These are phyloP conservation scores for Phytophthora multivora DNA, from an alignment of 352 stramenopile species.

Conservation along the genomic window DNA sequence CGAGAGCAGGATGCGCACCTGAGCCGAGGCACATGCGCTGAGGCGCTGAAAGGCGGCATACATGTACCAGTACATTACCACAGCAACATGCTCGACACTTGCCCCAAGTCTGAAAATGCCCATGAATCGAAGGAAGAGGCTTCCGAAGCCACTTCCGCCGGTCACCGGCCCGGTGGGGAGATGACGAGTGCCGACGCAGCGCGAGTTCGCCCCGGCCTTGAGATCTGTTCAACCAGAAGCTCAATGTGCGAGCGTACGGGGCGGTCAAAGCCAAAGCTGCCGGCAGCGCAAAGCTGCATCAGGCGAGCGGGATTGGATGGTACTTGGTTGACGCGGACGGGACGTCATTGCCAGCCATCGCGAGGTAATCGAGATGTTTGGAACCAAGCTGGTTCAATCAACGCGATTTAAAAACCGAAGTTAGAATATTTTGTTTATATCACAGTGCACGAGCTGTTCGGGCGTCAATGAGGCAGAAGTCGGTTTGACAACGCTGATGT, in stretches of 20 bases:
- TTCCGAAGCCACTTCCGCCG: conserved; percentile 6
- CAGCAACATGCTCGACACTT: too few relatives aligned
- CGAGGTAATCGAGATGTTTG: conserved; percentile 17
- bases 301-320: conserved; percentile 18
- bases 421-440: too few relatives aligned
- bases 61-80: background rate
- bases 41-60: background rate
- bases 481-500: too few relatives aligned
- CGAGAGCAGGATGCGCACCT: conserved; percentile 1
- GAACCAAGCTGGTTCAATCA: background rate
- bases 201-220: conserved; percentile 10
- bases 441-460: background rate
- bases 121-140: background rate
- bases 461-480: background rate
- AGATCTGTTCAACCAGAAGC: conserved; percentile 24
- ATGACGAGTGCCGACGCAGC: conserved; percentile 14
- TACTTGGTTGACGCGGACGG: conserved; percentile 10
- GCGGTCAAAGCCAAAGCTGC: conserved; percentile 1
- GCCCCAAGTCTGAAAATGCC: background rate
- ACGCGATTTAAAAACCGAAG: too few relatives aligned
- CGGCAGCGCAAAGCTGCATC: conserved; percentile 2
- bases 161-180: too few relatives aligned
- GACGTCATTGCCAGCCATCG: background rate
- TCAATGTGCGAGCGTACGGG: conserved; percentile 31
- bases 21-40: conserved; percentile 10